These are phyloP conservation scores for Penicillium sp. DNA, from an alignment of 2,329 filamentous ascomycete genomes.

Conservation along the genomic window DNA sequence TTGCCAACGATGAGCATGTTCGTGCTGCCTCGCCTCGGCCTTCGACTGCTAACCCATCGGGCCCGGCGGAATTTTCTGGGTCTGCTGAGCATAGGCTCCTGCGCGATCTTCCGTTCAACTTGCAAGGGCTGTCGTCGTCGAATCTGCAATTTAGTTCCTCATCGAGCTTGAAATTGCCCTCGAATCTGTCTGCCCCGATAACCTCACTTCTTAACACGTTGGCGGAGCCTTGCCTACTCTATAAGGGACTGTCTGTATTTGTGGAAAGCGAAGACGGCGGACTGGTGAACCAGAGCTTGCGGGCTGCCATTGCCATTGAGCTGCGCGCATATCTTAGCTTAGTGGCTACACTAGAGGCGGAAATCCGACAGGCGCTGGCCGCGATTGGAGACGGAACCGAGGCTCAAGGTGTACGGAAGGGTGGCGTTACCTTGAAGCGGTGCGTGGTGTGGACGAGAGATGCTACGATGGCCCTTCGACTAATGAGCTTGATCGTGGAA, in stretches of 20 bases:
- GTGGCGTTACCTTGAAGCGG: constrained; percentile 88
- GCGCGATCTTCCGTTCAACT: constrained; percentile 83
- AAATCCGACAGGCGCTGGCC: constrained; percentile 79
- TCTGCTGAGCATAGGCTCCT: constrained; percentile 66
- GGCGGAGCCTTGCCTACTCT: constrained; percentile 91
- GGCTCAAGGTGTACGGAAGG: constrained; percentile 71
- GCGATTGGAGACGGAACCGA: constrained; percentile 60
- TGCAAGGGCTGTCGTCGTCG: constrained; percentile 87
- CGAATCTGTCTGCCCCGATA: constrained; percentile 76
- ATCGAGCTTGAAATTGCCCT: constrained; percentile 70
- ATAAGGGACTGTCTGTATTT: constrained; percentile 75
- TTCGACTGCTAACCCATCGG: constrained; percentile 29
- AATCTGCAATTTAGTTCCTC: constrained; percentile 73
- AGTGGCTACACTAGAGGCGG: constrained; percentile 86
- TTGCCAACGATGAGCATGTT: constrained; percentile 18
- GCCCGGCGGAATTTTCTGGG: constrained; percentile 45
- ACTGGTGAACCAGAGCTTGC: constrained; percentile 85
- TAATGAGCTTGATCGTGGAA: constrained; percentile 93
- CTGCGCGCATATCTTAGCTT: constrained; percentile 85
- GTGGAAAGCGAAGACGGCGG: constrained; percentile 78
- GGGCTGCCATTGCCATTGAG: constrained; percentile 80
- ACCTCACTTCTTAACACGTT: constrained; percentile 84
- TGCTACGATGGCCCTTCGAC: constrained; percentile 86
- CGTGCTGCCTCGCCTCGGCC: constrained; percentile 19
- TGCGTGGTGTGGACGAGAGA: constrained; percentile 98